Conservation (phyloP, 2,329 filamentous ascomycete species). For the Hypoxylon sp. region DNA sequence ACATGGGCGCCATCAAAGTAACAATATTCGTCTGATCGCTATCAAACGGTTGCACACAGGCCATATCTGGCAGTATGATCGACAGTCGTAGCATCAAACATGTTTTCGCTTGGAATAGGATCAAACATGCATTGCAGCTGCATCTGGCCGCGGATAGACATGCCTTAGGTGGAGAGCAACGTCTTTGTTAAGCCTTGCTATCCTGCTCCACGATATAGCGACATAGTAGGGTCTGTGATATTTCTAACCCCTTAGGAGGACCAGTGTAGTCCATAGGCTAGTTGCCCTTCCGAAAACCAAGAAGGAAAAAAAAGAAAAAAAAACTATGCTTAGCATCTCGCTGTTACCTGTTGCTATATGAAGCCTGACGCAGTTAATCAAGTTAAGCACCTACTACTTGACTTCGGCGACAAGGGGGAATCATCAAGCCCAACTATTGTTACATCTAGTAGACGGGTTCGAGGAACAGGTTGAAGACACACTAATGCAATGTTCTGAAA, state of each 20-base stretch:
- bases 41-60: slow-evolving; percentile 16
- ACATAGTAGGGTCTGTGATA: slow-evolving; percentile 1
- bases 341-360: not conserved
- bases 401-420: not conserved
- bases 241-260: not conserved
- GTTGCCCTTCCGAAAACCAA: too few relatives aligned
- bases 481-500: slow-evolving; percentile 8
- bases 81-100: slow-evolving; percentile 14
- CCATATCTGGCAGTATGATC: slow-evolving; percentile 27
- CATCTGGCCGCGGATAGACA: slow-evolving; percentile 25
- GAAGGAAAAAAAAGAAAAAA: not conserved
- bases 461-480: not conserved
- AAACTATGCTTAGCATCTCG: not conserved
- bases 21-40: slow-evolving; percentile 15
- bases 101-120: slow-evolving; percentile 8
- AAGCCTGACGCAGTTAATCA: not conserved
- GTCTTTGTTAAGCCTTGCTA: slow-evolving; percentile 4
- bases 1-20: slow-evolving; percentile 4
- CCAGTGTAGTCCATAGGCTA: not conserved
- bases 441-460: not conserved
- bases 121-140: slow-evolving; percentile 25
- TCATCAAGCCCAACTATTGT: not conserved
- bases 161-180: slow-evolving; percentile 22
- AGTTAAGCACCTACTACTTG: not conserved
- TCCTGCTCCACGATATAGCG: slow-evolving; percentile 3